These are phyloP conservation scores for Fusarium sp. DNA, from an alignment of 2,329 filamentous ascomycete genomes.

Conservation along the genomic window DNA sequence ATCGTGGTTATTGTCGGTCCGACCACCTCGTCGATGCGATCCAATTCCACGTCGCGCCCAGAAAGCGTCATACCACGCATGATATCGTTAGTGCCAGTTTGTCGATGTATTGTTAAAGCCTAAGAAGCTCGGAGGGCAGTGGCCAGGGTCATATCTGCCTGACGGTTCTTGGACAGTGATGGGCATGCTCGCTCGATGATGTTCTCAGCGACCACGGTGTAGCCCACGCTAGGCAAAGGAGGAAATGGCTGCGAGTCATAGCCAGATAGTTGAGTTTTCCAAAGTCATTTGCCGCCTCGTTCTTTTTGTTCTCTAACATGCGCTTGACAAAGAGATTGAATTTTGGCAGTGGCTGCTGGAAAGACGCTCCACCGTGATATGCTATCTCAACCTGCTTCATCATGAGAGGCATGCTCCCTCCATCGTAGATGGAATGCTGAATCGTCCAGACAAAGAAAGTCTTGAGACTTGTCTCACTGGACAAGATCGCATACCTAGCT, in stretches of 20 bases:
- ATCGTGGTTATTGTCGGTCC: constrained; percentile 50
- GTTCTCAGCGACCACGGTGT: neutral
- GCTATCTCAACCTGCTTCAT: neutral
- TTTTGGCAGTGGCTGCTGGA: neutral
- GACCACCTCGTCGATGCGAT: constrained; percentile 43
- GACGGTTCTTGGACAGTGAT: neutral
- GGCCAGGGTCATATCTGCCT: constrained; percentile 25
- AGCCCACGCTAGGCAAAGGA: neutral
- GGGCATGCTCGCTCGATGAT: neutral
- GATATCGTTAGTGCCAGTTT: constrained; percentile 37
- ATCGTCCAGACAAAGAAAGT: constrained; percentile 32
- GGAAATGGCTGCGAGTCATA: constrained; percentile 2
- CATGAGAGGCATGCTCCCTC: constrained; percentile 59
- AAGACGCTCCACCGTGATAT: neutral
- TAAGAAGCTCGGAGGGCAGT: constrained; percentile 43
- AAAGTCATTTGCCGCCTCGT: neutral
- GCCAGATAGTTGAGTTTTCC: neutral
- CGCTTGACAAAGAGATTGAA: constrained; percentile 12
- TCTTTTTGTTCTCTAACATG: neutral
- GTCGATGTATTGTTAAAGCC: constrained; percentile 40
- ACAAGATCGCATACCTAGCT: constrained; percentile 1
- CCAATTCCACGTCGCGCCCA: constrained; percentile 46
- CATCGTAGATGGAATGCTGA: constrained; percentile 62
- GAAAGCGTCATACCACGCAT: constrained; percentile 46
- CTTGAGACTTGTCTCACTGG: neutral